These are phyloP conservation scores for Leccinellum luteum DNA, from an alignment of 768 basidiomycete species.

Conservation along the genomic window DNA sequence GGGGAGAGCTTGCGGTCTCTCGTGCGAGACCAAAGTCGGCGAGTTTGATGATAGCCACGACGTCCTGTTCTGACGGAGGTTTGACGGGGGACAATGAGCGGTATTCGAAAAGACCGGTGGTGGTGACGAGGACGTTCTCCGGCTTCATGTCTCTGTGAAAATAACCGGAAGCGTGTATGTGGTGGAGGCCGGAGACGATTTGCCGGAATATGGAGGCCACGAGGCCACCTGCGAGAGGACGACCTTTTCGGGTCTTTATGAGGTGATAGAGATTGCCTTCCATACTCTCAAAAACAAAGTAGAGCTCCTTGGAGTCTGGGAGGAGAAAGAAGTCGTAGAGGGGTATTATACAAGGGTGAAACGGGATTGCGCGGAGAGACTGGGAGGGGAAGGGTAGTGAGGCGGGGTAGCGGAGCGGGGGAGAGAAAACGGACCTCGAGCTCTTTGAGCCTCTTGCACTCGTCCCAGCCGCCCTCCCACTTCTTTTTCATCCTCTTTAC, in stretches of 20 bases:
- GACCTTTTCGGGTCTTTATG: conserved; percentile 94
- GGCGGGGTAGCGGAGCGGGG: conserved; percentile 10
- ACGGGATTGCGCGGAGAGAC: conserved; percentile 92
- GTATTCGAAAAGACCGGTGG: conserved; percentile 93
- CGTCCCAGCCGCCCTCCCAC: conserved; percentile 98
- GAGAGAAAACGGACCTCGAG: conserved; percentile 67
- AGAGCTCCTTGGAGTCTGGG: conserved; percentile 93
- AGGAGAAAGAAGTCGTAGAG: conserved; percentile 98
- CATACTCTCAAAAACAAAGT: conserved; percentile 99
- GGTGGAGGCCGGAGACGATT: conserved; percentile 84
- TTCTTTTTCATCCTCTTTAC: conserved; percentile 98
- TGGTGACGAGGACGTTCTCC: conserved; percentile 97
- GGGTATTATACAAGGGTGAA: conserved; percentile 97
- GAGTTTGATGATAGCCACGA: conserved; percentile 94
- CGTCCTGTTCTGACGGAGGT: conserved; percentile 81
- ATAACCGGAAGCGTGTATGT: conserved; percentile 90
- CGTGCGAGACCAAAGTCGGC: conserved; percentile 98
- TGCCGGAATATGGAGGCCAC: conserved; percentile 94
- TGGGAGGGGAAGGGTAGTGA: conserved; percentile 33
- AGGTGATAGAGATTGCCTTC: conserved; percentile 99
- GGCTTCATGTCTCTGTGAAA: conserved; percentile 99
- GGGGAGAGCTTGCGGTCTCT: conserved; percentile 82
- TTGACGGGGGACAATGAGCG: conserved; percentile 71
- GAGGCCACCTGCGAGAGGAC: conserved; percentile 94
- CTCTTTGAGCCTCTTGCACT: conserved; percentile 93